Evolutionary conservation across 1,284 basidiomycete genomes (phyloP).

Genomic region (Pyrrhoderma noxium): DNA sequence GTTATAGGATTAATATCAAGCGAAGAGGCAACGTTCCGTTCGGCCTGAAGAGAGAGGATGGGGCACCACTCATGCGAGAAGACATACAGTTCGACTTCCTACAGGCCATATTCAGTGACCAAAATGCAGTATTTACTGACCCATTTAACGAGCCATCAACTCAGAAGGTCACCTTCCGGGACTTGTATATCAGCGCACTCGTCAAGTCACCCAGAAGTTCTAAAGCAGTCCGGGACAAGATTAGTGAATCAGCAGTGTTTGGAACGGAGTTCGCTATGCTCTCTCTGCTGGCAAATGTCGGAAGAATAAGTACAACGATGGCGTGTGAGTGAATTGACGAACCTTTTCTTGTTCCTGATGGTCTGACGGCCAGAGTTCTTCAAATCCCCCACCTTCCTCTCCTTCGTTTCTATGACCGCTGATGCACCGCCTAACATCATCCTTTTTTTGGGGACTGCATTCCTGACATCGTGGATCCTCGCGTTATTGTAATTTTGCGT

Average conservation of each 20-base stretch:
- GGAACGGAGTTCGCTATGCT: slow-evolving; percentile 80
- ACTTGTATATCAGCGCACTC: slow-evolving; percentile 78
- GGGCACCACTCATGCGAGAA: slow-evolving; percentile 67
- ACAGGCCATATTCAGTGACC: slow-evolving; percentile 68
- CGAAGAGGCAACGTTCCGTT: too few relatives aligned
- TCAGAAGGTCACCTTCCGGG: slow-evolving; percentile 66
- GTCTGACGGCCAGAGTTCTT: slow-evolving; percentile 2
- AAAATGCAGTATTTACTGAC: slow-evolving; percentile 64
- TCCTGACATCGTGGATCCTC: slow-evolving; percentile 19
- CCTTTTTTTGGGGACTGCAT: slow-evolving; percentile 10
- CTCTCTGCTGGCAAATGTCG: slow-evolving; percentile 82
- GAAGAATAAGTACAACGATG: slow-evolving; percentile 91
- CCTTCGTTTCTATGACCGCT: slow-evolving; percentile 15
- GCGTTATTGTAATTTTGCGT: background rate
- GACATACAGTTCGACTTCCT: slow-evolving; percentile 87
- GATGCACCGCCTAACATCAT: slow-evolving; percentile 1
- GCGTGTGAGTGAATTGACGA: slow-evolving; percentile 60
- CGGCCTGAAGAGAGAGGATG: slow-evolving; percentile 40
- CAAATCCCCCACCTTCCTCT: slow-evolving; percentile 14
- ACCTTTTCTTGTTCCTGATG: slow-evolving; percentile 21
- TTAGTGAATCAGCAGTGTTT: slow-evolving; percentile 72
- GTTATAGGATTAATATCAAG: too few relatives aligned
- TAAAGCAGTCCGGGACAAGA: slow-evolving; percentile 81
- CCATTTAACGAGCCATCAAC: slow-evolving; percentile 39
- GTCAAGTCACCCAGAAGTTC: slow-evolving; percentile 79